Percentiles rank a stretch among this genome's conserved stretches.
Conservation (phyloP, 208 protist genomes). For the Herpetomonas muscarum region DNA sequence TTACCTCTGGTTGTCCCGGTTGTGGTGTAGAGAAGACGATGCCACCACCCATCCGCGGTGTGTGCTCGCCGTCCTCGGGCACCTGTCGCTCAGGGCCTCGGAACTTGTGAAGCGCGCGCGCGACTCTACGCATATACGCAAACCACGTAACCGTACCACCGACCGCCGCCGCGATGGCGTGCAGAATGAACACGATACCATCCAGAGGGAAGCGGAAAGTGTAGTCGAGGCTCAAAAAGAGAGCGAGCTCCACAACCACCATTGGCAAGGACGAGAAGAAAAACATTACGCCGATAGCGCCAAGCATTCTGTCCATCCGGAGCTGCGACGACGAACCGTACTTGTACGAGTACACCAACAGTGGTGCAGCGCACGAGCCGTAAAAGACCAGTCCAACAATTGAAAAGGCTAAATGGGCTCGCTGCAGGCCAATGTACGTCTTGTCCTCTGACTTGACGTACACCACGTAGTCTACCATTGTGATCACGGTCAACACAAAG, state of each 20-base stretch:
- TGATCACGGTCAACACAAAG: constrained; percentile 47
- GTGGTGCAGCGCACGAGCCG: constrained; percentile 32
- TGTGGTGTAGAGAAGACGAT: background rate
- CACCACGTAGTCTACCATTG: constrained; percentile 47
- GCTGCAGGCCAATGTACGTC: constrained; percentile 2
- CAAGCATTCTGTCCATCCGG: constrained; percentile 26
- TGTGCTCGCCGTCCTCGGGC: constrained; percentile 24
- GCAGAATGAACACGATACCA: constrained; percentile 49
- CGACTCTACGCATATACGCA: constrained; percentile 48
- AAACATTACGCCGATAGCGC: constrained; percentile 61
- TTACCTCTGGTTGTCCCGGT: background rate
- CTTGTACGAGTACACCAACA: constrained; percentile 83
- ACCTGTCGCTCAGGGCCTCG: constrained; percentile 65
- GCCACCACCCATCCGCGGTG: constrained; percentile 15
- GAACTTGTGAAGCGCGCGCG: constrained; percentile 37
- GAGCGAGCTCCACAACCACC: constrained; percentile 43
- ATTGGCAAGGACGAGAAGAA: constrained; percentile 56
- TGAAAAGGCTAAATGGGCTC: constrained; percentile 51
- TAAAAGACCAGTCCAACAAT: constrained; percentile 51
- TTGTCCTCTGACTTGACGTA: constrained; percentile 20
- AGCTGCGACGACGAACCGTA: constrained; percentile 44
- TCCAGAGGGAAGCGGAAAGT: constrained; percentile 30
- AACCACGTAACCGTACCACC: constrained; percentile 57
- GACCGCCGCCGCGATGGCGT: constrained; percentile 29
- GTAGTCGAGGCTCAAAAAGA: constrained; percentile 18